Conservation (phyloP, 2,329 filamentous ascomycete genomes). For the Pseudogymnoascus sp. region DNA sequence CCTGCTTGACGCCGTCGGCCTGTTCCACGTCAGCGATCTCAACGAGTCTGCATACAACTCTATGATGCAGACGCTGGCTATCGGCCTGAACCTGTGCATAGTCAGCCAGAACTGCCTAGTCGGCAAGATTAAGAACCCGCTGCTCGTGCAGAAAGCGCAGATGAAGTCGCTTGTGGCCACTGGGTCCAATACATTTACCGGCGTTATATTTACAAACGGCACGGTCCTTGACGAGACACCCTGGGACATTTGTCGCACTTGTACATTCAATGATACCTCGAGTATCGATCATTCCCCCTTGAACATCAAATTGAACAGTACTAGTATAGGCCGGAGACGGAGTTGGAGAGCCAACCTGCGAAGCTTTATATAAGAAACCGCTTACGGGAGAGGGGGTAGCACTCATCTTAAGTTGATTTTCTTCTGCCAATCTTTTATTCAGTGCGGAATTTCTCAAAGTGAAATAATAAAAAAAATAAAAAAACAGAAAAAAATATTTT, state of each 20-base stretch:
- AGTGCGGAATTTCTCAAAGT: neutral
- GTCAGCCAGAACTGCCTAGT: constrained; percentile 30
- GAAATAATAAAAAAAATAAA: neutral
- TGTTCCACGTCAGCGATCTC: constrained; percentile 15
- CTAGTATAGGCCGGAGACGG: neutral
- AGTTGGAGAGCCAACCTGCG: neutral
- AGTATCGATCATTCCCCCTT: neutral
- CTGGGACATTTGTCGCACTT: neutral
- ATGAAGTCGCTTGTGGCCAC: neutral
- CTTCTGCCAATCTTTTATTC: neutral
- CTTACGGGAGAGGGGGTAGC: neutral
- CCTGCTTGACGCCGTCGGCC: constrained; percentile 15
- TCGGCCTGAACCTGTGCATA: constrained; percentile 26
- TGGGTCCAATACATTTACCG: neutral
- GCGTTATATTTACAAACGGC: neutral
- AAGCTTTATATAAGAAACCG: neutral
- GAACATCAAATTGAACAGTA: neutral
- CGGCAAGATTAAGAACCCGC: constrained; percentile 13
- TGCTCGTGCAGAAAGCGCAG: neutral
- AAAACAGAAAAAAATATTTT: neutral
- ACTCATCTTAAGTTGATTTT: neutral
- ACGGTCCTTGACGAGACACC: neutral
- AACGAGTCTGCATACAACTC: neutral
- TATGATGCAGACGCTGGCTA: neutral
- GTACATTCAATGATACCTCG: neutral